Evolutionary conservation across 495 filamentous ascomycete species (phyloP), one percentile per base, ranked within the genome.

Genomic region (Hapsidospora chrysogenum): DNA sequence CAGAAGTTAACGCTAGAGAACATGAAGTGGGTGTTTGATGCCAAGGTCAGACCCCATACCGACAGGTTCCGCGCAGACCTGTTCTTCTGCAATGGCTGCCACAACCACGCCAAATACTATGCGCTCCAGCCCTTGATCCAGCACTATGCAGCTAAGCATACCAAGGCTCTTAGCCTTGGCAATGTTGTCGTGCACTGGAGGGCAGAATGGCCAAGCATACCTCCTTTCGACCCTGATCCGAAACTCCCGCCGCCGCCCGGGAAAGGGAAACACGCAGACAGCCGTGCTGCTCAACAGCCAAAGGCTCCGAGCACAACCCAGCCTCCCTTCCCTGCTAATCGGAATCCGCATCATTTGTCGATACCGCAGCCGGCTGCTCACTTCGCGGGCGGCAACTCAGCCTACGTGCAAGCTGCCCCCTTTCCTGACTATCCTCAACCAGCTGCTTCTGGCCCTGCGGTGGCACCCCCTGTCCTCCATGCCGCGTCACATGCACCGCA

Each of bases 1-100:
- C 58, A 61, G 41, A 73, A 64, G 43, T 50, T 85, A 30, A 76
- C 76, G 1, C 58, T 87, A 39, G 80, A 85, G 45, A 83, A 83
- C 48, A 84, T 87, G 80, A 85, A 80, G 51, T 86, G 74, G 72
- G 57, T 85, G 19, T 84, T 76, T 41, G 79, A 85, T 40, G 73
- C 62, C 38, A 83, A 82, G 50, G 63, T 87, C 45, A 77, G 72
- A 42, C 71, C 72, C 4, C 44, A 66, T 18, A 80, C 76, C 0
- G 74, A 79, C 37, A 40, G 52, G 11, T 64, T 63, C 39, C 53
- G 60, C 37, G 78, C 74, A 43, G 79, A 85, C 40, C 50, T 84
- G 9, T 85, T 87, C 50, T 68, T 76, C 37, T 87, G 81, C 51
- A 75, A 71, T 46, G 67, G 60, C 15, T 83, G 79, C 43, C 70